Percentiles rank a stretch among this genome's conserved stretches.
Evolutionary conservation across 345 rosid genomes (phyloP).

Genomic region (Eucalyptus virginea): DNA sequence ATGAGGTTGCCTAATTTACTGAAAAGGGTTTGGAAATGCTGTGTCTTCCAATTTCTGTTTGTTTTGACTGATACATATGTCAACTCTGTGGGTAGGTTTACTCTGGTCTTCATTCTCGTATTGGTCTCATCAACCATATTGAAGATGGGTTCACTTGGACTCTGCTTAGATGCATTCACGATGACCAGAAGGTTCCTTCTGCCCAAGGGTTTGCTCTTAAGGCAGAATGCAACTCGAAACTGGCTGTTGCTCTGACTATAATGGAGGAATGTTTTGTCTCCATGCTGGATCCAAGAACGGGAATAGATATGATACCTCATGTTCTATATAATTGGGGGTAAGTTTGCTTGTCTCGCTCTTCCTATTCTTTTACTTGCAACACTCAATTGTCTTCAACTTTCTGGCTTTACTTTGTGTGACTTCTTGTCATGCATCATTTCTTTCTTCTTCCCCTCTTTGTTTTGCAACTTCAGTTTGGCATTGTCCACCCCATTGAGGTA

Average conservation of each 20-base stretch:
- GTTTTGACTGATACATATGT: background rate
- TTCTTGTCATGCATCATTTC: background rate
- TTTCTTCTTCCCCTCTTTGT: background rate
- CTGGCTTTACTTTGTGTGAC: background rate
- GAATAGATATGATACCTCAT: constrained; percentile 91
- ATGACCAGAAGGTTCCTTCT: constrained; percentile 70
- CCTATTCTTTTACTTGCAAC: background rate
- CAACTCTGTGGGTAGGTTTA: constrained; percentile 30
- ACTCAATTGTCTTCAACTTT: background rate
- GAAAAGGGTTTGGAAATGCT: background rate
- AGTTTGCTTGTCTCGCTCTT: background rate
- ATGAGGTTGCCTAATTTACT: background rate
- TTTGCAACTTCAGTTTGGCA: background rate
- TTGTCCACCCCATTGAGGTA: background rate
- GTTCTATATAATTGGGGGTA: constrained; percentile 87
- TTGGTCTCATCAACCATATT: constrained; percentile 46
- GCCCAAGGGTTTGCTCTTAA: constrained; percentile 62
- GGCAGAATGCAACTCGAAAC: constrained; percentile 91
- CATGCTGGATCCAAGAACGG: constrained; percentile 93
- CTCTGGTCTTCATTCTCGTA: constrained; percentile 57
- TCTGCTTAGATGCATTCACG: constrained; percentile 72
- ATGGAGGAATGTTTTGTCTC: constrained; percentile 96
- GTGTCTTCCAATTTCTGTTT: background rate
- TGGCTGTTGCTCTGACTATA: constrained; percentile 81
- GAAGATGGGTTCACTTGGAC: constrained; percentile 69